Evolutionary conservation across 768 basidiomycete genomes (phyloP).

Genomic region (Artomyces pyxidatus): DNA sequence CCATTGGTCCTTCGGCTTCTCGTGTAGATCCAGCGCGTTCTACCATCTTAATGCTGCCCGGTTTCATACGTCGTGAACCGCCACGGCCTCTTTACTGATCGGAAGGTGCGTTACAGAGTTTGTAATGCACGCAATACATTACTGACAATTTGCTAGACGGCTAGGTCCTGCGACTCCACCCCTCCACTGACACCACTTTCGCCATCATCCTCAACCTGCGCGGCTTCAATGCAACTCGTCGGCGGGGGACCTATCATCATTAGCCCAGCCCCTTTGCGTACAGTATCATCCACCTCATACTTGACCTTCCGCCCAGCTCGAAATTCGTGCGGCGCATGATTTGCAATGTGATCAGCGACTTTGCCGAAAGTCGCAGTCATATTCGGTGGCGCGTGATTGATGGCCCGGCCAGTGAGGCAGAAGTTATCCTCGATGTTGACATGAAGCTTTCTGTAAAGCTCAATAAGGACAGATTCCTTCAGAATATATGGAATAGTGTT

Average conservation of each 20-base stretch:
- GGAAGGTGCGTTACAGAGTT: no score
- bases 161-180: no score
- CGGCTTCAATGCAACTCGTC: no score
- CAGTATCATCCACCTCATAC: background rate
- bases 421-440: conserved; percentile 17
- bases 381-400: conserved; percentile 16
- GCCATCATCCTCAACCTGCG: no score
- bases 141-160: no score
- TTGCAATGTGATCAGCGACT: background rate
- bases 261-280: background rate
- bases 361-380: background rate
- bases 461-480: conserved; percentile 14
- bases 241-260: background rate
- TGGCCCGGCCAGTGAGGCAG: conserved; percentile 19
- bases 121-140: no score
- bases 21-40: no score
- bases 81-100: no score
- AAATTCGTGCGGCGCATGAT: background rate
- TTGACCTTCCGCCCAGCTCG: background rate
- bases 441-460: conserved; percentile 8
- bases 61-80: no score
- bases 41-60: no score
- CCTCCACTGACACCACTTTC: no score
- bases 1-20: no score
- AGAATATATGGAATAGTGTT: conserved; percentile 10